Base-by-base conservation (phyloP, 2,329 filamentous ascomycete genomes). In the Westerdykella ornata region DNA sequence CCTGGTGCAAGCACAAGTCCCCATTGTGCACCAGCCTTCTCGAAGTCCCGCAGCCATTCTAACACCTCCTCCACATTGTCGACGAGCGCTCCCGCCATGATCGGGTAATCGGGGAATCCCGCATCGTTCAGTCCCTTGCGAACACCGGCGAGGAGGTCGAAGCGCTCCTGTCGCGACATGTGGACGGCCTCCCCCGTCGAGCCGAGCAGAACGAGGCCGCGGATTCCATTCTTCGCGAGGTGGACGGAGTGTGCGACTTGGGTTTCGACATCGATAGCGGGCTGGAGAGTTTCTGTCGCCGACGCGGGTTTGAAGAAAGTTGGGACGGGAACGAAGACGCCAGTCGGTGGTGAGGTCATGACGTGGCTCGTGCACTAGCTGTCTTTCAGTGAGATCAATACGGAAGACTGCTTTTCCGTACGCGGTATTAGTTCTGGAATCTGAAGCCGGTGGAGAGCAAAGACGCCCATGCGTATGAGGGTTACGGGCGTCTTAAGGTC, bases 131-230 rank as follows among this genome's bases (percentile, higher is more conserved):
- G 68, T 5, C 72, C 76, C 49, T 73, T 68, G 39, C 77, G 72
- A 38, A 80, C 73, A 39, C 72, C 72, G n/a, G 66, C 65, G 31
- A 83, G 69, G 35, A 82, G 64, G 34, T 71, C 64, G 42, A 67
- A 68, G 26, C 80, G 76, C 51, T 83, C 80, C n/a, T 66, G 53
- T n/a, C 69, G 69, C 15, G 74, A 72, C 37, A 83, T 67, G 60
- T 82, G 79, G 33, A 83, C 74, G 0, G 77, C 76, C 59, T 83
- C 80, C 44, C 80, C 80, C 0, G 80, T 83, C 30, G 74, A 79
- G 17, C 80, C 80, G 37, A 82, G 73, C 31, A 82, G 68, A 9
- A 82, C 77, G 18, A 83, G 68, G 16, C 80, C 80, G 20, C 69
- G 70, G 51, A 83, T 75, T 42, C 80, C 80, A 48, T 72, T 71